Conservation (phyloP, 257 asterid genomes). For the Primulina eburnea region DNA sequence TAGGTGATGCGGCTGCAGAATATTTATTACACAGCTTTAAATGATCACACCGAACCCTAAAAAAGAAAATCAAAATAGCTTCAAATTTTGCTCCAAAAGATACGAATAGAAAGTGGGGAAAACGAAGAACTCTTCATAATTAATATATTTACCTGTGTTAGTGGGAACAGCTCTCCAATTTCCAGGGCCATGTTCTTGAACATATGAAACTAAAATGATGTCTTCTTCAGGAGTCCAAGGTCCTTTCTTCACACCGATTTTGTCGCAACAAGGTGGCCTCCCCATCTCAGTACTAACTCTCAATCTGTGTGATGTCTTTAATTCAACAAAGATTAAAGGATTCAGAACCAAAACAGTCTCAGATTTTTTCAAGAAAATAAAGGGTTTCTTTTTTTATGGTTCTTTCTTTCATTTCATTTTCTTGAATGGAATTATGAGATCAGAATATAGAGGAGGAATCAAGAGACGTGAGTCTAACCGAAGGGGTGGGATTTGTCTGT, state of each 20-base stretch:
- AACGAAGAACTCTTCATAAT: background rate
- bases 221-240: conserved; percentile 90
- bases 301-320: background rate
- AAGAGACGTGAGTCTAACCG: conserved; percentile 37
- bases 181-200: conserved; percentile 72
- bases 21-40: conserved; percentile 43
- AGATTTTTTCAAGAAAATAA: background rate
- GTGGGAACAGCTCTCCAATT: conserved; percentile 79
- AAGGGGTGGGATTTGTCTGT: conserved; percentile 33
- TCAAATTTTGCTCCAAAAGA: background rate
- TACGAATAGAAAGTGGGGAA: background rate
- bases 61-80: background rate
- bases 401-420: background rate
- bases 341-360: too few relatives aligned
- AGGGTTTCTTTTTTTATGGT: background rate
- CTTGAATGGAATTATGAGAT: background rate
- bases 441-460: conserved; percentile 11
- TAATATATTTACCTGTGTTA: conserved; percentile 44
- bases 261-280: conserved; percentile 68
- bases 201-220: conserved; percentile 61
- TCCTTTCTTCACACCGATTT: conserved; percentile 62
- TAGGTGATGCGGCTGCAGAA: conserved; percentile 31
- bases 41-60: conserved; percentile 36
- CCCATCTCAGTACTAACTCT: conserved; percentile 36
- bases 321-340: too few relatives aligned